These are phyloP conservation scores for Artomyces pyxidatus DNA, from an alignment of 768 basidiomycete species.

Conservation along the genomic window DNA sequence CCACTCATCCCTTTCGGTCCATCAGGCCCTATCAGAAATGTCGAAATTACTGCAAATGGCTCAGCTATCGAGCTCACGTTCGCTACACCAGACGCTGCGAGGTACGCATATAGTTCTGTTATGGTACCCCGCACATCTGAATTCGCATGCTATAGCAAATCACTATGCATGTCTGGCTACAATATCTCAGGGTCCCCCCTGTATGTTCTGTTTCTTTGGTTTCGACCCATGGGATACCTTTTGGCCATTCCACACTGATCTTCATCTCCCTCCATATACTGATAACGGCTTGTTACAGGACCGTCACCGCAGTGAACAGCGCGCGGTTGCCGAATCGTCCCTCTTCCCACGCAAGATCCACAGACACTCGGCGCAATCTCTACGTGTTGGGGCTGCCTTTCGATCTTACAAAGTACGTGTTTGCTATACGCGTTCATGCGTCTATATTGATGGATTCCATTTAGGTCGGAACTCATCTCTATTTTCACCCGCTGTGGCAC, in stretches of 20 bases:
- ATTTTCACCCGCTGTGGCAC: conserved; percentile 59
- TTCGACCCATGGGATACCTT: not conserved
- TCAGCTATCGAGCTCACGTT: conserved; percentile 47
- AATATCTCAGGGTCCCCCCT: conserved; percentile 43
- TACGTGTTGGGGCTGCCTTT: conserved; percentile 83
- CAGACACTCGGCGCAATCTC: conserved; percentile 60
- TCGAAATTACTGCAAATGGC: conserved; percentile 18
- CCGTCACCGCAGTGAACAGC: conserved; percentile 17
- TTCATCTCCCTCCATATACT: not conserved
- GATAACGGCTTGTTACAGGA: conserved; percentile 10
- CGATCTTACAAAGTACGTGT: conserved; percentile 62
- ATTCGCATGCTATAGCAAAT: conserved; percentile 38
- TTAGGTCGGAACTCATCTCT: conserved; percentile 46
- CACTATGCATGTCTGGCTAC: conserved; percentile 60
- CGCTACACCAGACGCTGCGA: conserved; percentile 40
- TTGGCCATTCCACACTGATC: not conserved
- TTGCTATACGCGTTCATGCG: not conserved
- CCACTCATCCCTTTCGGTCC: not conserved
- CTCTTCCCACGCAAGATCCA: conserved; percentile 25
- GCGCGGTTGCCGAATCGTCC: conserved; percentile 14
- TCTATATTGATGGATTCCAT: not conserved
- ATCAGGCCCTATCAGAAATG: conserved; percentile 9
- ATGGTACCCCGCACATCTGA: conserved; percentile 3
- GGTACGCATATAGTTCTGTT: conserved; percentile 29
- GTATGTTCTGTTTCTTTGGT: conserved; percentile 39